Conservation (phyloP, 78 protist genomes). For the slime mould (Dictyostelium discoideum) region DNA sequence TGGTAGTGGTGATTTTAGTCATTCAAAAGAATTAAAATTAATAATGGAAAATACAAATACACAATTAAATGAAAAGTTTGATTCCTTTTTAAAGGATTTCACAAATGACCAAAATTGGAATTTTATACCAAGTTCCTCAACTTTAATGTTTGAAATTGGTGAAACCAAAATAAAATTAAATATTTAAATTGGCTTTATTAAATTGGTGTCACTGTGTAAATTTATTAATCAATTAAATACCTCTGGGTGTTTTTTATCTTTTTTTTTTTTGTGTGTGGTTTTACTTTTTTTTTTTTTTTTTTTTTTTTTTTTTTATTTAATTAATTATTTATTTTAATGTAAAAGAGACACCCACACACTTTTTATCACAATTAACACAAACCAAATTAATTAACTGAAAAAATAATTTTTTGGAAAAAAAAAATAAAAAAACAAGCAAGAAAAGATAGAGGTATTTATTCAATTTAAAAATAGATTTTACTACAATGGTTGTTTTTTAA, state of each 20-base stretch:
- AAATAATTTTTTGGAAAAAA: too few relatives aligned
- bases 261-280: neutral
- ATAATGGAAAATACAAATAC: neutral
- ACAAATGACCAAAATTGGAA: neutral
- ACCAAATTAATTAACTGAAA: neutral
- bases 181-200: neutral
- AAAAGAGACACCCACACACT: neutral
- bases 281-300: too few relatives aligned
- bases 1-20: neutral
- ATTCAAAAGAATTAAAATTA: neutral
- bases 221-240: neutral
- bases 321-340: neutral
- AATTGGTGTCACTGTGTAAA: neutral
- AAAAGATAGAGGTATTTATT: neutral
- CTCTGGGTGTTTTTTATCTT: neutral
- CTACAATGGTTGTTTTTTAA: neutral
- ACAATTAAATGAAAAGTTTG: constrained; percentile 1
- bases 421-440: neutral
- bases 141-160: constrained; percentile 8
- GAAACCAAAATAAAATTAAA: constrained; percentile 2
- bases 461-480: neutral
- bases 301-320: neutral
- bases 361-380: neutral
- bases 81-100: neutral
- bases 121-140: neutral